Evolutionary conservation across 2,329 filamentous ascomycete species (phyloP), one percentile per base, ranked within the genome.

Genomic region (Arachnomyces sp.): DNA sequence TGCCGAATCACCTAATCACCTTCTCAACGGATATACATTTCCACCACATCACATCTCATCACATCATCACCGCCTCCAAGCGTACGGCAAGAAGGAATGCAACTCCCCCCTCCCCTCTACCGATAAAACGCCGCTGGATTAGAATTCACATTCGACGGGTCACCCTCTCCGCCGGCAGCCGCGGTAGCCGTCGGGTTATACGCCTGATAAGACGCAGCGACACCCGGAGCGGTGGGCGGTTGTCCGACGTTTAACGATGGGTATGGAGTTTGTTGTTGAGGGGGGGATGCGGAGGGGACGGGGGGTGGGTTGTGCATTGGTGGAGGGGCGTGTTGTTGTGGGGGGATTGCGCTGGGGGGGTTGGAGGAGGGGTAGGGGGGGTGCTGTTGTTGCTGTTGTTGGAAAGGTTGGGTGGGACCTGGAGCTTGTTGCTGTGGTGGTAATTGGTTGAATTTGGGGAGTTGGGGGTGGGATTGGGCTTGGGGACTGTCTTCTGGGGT

Each of bases 71-170:
- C n/a, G n/a, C n/a, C n/a, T n/a, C n/a, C n/a, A n/a, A n/a, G n/a
- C n/a, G n/a, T n/a, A n/a, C n/a, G n/a, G n/a, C n/a, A n/a, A n/a
- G n/a, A n/a, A n/a, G n/a, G n/a, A n/a, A n/a, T n/a, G 28, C 8
- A 18, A 25, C 37, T 34, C 31, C 35, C 16, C 20, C 34, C 28
- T 18, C 8, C 28, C 25, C 34, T 42, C 49, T 53, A 65, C 48
- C 59, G 57, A 43, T 66, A 66, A 40, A 55, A 66, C 2, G 60
- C 59, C 36, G 56, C 55, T 5, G 63, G 63, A 42, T 65, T 66
- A 20, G 59, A 51, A 34, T 50, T 54, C 17, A 56, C 41, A 20
- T 40, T 44, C 20, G 41, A 31, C 12, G 5, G 5, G 9, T 25
- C 20, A 25, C 20, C 20, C 20, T 25, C 20, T 25, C 43, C 43